Conservation (phyloP, 148 eudicot species). For the Rheum nobile region DNA sequence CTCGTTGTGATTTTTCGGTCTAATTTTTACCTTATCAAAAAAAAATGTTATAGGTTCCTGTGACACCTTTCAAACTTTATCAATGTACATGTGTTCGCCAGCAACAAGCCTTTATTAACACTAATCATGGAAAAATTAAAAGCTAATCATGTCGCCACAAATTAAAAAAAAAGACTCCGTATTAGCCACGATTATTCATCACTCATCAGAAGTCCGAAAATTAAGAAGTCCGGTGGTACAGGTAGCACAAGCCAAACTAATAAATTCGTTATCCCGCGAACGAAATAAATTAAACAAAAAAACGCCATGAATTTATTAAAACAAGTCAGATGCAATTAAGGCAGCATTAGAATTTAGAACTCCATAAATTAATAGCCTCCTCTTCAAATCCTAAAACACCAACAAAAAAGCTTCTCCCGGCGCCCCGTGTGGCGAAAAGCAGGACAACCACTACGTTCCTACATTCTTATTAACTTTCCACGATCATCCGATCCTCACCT, state of each 20-base stretch:
- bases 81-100: neutral
- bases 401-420: neutral
- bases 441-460: neutral
- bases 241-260: too few relatives aligned
- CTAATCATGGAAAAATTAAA: neutral
- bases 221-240: too few relatives aligned
- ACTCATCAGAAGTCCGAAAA: too few relatives aligned
- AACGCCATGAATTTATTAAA: neutral
- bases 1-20: too few relatives aligned
- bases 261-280: neutral
- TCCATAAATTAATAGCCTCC: too few relatives aligned
- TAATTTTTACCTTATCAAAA: too few relatives aligned
- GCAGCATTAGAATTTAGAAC: neutral
- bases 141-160: neutral
- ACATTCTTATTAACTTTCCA: neutral
- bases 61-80: too few relatives aligned
- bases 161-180: neutral
- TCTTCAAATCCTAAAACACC: neutral
- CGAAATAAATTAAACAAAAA: neutral
- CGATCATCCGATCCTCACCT: constrained; percentile 1
- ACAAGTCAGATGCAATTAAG: neutral
- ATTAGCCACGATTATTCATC: neutral
- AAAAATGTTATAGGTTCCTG: too few relatives aligned
- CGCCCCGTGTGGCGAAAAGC: neutral
- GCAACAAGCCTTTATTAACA: neutral